These are phyloP conservation scores for Metahyphopichia silvanorum DNA, from an alignment of 805 yeast genomes.

Conservation along the genomic window DNA sequence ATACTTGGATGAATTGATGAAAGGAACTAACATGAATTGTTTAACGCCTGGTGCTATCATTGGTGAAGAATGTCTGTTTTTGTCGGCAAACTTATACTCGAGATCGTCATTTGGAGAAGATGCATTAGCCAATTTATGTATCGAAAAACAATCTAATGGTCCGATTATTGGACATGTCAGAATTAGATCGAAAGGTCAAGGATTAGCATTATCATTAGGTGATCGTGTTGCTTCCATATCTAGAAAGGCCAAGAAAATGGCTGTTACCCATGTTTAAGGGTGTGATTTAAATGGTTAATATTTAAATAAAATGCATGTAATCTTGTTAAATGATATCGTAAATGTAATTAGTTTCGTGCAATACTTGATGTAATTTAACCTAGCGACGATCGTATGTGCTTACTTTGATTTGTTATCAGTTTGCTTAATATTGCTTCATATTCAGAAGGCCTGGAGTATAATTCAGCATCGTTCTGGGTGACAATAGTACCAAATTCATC, in stretches of 20 bases:
- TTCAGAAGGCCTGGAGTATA: no score
- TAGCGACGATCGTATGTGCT: background rate
- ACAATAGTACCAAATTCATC: no score
- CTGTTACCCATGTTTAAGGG: slow-evolving; percentile 8
- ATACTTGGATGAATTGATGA: slow-evolving; percentile 71
- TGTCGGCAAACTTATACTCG: slow-evolving; percentile 92
- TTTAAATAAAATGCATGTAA: no score
- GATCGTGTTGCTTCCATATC: slow-evolving; percentile 88
- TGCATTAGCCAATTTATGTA: slow-evolving; percentile 91
- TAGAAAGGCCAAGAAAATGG: slow-evolving; percentile 34
- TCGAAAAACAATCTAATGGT: slow-evolving; percentile 74
- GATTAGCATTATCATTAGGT: slow-evolving; percentile 90
- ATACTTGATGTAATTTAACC: no score
- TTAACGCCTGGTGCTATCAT: slow-evolving; percentile 89
- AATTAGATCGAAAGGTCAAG: slow-evolving; percentile 97
- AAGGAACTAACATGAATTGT: slow-evolving; percentile 90
- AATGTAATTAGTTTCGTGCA: no score
- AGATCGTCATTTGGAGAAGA: slow-evolving; percentile 95
- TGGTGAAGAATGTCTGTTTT: slow-evolving; percentile 85
- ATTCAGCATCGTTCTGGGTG: no score
- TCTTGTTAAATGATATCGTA: no score
- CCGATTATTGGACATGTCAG: slow-evolving; percentile 90
- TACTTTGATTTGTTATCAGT: no score
- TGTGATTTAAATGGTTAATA: no score
- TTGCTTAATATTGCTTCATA: no score